Evolutionary conservation across 2,329 filamentous ascomycete genomes (phyloP), one percentile per base, ranked within the genome.

Genomic region (Akanthomyces dipterigenus): DNA sequence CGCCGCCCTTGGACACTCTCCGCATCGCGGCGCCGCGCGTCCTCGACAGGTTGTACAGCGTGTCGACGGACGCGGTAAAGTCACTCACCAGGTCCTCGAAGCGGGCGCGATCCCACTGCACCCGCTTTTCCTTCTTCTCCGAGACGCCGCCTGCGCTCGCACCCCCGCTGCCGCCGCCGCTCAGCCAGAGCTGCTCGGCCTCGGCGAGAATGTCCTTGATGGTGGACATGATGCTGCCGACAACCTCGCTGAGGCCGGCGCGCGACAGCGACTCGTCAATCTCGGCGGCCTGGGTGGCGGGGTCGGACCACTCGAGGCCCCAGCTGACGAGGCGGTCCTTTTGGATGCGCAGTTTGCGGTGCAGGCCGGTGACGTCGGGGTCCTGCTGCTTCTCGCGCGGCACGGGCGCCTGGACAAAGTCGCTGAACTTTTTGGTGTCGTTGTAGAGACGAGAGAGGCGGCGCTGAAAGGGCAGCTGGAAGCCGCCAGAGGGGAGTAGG

Each of bases 261-360:
- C 88, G 87, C 67, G 88, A 89, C 9, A 88, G 77, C 16, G 84
- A 85, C 68, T 87, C 84, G 68, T 88, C 85, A 64, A 93, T 92
- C 72, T 90, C 85, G 68, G 85, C 83, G 63, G 86, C 80, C 69
- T 87, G 82, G 65, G 79, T 82, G 18, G 76, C 76, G 48, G 87
- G 85, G 71, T 92, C 89, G 61, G 86, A 89, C 90, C 90, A 93
- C 72, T 91, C 88, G 57, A 91, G 77, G 0, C 89, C 90, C 90
- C 90, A 93, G 63, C 86, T 88, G 62, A 90, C 86, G 51, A 93
- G 78, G 18, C 90, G 82, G 75, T 92, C 88, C 71, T 90, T 91
- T 68, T 93, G 90, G 66, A 92, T 91, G 65, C 88, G 84, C 65
- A 91, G 83, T 71, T 90, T 91, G 64, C 88, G 86, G 71, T 92